Percentiles rank a stretch among this genome's conserved stretches.
Evolutionary conservation across 352 stramenopile species (phyloP).

Genomic region (Thalassiosira ordinaria): DNA sequence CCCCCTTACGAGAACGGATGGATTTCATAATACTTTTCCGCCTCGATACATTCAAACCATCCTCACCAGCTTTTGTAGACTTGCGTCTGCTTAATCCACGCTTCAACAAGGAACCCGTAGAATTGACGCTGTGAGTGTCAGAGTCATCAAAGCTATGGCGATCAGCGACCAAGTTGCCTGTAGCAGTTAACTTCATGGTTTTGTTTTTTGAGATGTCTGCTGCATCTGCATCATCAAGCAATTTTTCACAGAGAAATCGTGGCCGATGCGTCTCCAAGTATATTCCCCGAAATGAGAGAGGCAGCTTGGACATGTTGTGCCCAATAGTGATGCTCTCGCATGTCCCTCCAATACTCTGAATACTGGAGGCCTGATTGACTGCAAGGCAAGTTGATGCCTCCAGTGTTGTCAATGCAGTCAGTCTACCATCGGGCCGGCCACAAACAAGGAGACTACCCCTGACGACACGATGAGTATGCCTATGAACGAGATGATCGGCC

Average conservation of each 20-base stretch:
- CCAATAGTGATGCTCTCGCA: constrained; percentile 84
- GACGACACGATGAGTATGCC: constrained; percentile 76
- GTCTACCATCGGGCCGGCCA: constrained; percentile 76
- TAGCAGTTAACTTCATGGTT: background rate
- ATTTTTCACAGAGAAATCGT: constrained; percentile 61
- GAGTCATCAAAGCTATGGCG: background rate
- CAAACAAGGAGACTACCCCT: constrained; percentile 75
- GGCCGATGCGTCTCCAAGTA: constrained; percentile 55
- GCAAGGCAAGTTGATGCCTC: constrained; percentile 77
- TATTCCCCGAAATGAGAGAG: constrained; percentile 51
- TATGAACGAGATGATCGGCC: constrained; percentile 83
- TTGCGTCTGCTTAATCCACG: background rate
- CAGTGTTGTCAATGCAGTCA: constrained; percentile 74
- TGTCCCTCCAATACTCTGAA: constrained; percentile 80
- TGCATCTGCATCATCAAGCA: constrained; percentile 47
- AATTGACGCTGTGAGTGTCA: too few species aligned
- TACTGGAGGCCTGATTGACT: constrained; percentile 81
- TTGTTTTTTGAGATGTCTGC: constrained; percentile 22
- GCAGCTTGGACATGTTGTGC: constrained; percentile 83
- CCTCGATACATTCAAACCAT: too few species aligned
- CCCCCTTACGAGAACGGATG: background rate
- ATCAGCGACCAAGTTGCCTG: background rate
- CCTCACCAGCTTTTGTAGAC: background rate
- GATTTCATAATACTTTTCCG: background rate
- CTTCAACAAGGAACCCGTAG: background rate